Conservation (phyloP, 345 rosid species). For the Arabis hirsuta region DNA sequence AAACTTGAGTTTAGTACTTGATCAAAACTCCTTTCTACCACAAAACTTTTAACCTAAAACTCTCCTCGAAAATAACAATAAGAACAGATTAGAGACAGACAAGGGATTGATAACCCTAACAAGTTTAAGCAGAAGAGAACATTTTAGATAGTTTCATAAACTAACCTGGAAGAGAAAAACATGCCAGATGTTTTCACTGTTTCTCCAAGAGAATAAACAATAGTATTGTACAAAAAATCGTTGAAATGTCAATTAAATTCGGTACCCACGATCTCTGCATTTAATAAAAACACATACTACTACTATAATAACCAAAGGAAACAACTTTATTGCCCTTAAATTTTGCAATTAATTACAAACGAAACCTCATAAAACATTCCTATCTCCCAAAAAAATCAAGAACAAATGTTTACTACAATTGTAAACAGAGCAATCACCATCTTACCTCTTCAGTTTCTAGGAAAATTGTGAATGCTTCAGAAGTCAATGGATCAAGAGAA, state of each 20-base stretch:
- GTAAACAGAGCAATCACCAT: background rate
- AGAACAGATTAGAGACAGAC: background rate
- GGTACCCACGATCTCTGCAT: constrained; percentile 17
- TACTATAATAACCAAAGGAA: constrained; percentile 5
- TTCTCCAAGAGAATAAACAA: background rate
- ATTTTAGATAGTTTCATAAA: constrained; percentile 11
- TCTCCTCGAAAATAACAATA: background rate
- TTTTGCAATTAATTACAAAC: background rate
- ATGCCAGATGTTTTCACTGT: background rate
- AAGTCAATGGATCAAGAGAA: constrained; percentile 11
- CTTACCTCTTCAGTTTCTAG: background rate
- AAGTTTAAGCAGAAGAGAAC: constrained; percentile 2
- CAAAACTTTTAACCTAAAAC: background rate
- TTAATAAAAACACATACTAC: background rate
- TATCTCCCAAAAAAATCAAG: background rate
- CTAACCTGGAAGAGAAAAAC: constrained; percentile 9
- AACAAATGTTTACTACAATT: background rate
- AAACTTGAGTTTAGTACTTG: constrained; percentile 2
- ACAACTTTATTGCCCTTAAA: background rate
- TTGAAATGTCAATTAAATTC: constrained; percentile 7
- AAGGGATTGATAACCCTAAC: background rate
- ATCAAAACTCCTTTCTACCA: background rate
- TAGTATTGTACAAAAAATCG: background rate
- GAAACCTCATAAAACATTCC: background rate
- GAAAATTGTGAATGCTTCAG: background rate